Percentiles rank a stretch among this genome's conserved stretches.
Evolutionary conservation across 495 filamentous ascomycete species (phyloP).

Genomic region (Trichoderma erinaceum): DNA sequence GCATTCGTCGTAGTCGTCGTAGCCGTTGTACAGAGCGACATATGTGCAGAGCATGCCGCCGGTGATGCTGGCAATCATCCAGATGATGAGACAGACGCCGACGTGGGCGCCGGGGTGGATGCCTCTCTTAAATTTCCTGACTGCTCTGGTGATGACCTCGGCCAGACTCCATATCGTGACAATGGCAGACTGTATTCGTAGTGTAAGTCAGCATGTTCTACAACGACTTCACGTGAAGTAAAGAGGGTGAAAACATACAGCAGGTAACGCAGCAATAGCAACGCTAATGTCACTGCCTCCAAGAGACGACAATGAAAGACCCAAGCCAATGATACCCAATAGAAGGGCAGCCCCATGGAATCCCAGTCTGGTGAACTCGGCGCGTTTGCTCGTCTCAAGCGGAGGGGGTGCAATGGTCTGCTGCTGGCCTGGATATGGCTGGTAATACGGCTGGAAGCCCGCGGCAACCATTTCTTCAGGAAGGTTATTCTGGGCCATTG

Average conservation of each 20-base stretch:
- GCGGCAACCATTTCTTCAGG: not conserved
- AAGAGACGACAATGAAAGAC: not conserved
- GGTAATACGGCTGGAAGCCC: not conserved
- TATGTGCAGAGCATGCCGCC: constrained; percentile 19
- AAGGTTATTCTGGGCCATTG: not conserved
- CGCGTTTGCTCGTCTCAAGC: not conserved
- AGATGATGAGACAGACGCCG: constrained; percentile 33
- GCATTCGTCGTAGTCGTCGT: constrained; percentile 15
- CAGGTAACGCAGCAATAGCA: not conserved
- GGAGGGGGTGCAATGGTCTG: not conserved
- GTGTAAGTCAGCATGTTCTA: not conserved
- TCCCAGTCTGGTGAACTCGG: not conserved
- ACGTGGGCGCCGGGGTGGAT: constrained; percentile 37
- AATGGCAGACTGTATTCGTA: constrained; percentile 23
- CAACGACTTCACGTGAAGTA: not conserved
- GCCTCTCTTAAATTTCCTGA: constrained; percentile 23
- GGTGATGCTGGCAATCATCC: constrained; percentile 17
- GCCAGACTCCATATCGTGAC: constrained; percentile 32
- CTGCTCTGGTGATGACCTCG: constrained; percentile 30
- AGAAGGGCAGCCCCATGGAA: not conserved
- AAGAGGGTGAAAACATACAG: not conserved
- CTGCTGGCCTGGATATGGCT: constrained; percentile 6
- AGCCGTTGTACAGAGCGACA: constrained; percentile 15
- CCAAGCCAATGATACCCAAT: not conserved
- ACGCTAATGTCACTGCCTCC: not conserved